Evolutionary conservation across 2,329 filamentous ascomycete species (phyloP), one percentile per base, ranked within the genome.

Genomic region (Malbranchea zuffiana): DNA sequence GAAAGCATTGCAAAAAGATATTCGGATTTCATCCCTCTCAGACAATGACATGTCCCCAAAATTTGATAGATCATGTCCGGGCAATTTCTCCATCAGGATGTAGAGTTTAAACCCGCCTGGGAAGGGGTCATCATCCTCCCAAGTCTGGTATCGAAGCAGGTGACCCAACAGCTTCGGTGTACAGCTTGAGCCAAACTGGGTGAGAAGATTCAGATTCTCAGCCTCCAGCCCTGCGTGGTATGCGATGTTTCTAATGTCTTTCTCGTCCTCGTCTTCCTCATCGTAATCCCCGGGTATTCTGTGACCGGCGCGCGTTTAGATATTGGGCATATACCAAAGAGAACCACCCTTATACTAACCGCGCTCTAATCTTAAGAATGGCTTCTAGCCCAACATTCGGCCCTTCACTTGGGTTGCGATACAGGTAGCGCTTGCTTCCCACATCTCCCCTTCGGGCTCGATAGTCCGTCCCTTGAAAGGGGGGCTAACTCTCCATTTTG

Each of bases 31-130:
- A 15, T 40, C 19, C 24, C 37, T 40, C 12, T 40, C 31, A 12
- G 23, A 29, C 23, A 35, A 29, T 13, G 31, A 21, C n/a, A 40
- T 18, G 12, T 40, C 37, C 21, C 3, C 31, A 17, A 40, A 40
- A 35, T 40, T 35, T n/a, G 18, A 13, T 28, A 40, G 19, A 20
- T 40, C 31, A 17, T 23, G 19, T 4, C 37, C 37, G 10, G 37
- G 37, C 15, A 40, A 18, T 35, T 28, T 35, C 25, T 40, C 37
- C 31, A 40, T 35, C 7, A 40, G n/a, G 16, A 35, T 19, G 21
- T 33, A 17, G 24, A 17, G 18, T 17, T 20, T 10, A n/a, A 35
- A 40, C 13, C 37, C 37, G 17, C 37, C 37, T 7, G 25, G 25
- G 24, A 40, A 3, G 12, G 15, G 25, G 19, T 40, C 31, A 3